These are phyloP conservation scores for Graphilbum fragrans DNA, from an alignment of 2,329 filamentous ascomycete genomes.

Conservation along the genomic window DNA sequence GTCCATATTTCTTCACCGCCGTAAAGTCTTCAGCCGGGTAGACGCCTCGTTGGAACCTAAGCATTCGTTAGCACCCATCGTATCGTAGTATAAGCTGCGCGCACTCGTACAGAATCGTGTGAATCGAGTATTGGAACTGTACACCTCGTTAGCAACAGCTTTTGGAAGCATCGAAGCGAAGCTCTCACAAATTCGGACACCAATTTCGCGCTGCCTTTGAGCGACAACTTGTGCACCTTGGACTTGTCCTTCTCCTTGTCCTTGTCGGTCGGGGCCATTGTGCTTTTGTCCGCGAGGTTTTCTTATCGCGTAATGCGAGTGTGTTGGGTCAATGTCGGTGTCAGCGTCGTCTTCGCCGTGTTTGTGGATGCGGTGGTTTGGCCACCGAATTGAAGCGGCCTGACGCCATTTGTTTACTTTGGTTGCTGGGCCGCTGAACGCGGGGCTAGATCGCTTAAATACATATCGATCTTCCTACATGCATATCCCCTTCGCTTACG, in stretches of 20 bases:
- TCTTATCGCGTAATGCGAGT: too few relatives aligned
- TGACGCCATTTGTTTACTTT: conserved; percentile 3
- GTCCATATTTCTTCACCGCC: conserved; percentile 96
- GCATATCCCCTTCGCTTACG: too few relatives aligned
- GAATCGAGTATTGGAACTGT: conserved; percentile 94
- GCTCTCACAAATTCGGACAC: conserved; percentile 84
- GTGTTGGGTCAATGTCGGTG: background rate
- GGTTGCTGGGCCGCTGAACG: conserved; percentile 1
- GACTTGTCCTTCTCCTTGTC: conserved; percentile 53
- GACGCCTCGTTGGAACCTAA: conserved; percentile 73
- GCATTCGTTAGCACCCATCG: background rate
- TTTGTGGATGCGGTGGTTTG: too few relatives aligned
- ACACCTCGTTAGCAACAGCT: conserved; percentile 1
- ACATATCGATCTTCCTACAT: too few relatives aligned
- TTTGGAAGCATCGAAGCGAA: conserved; percentile 1
- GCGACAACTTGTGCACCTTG: conserved; percentile 87
- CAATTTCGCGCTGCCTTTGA: conserved; percentile 74
- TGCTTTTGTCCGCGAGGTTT: background rate
- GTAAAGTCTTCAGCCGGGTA: conserved; percentile 96
- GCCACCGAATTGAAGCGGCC: too few relatives aligned
- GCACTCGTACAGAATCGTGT: conserved; percentile 70
- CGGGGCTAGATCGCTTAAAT: background rate
- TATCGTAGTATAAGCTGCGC: background rate
- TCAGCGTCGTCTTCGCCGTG: background rate
- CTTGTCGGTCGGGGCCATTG: conserved; percentile 14